phyloP scores from a whole-genome alignment of 2,329 filamentous ascomycete species.

The Emmonsiellopsis sp. region DNA sequence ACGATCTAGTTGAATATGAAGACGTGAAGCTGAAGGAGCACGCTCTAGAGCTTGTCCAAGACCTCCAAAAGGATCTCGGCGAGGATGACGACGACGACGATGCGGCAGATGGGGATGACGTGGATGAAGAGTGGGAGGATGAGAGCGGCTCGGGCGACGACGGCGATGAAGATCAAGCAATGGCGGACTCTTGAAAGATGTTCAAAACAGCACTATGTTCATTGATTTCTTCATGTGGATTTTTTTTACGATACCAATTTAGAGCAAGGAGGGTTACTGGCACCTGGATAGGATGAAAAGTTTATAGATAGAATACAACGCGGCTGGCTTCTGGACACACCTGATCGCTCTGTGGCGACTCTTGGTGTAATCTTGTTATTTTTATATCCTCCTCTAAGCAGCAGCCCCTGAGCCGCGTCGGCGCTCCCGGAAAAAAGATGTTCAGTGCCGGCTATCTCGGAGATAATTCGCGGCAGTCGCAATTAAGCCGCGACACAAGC shows the following conservation, averaged over 20 bases:
- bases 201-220: slow-evolving; percentile 15
- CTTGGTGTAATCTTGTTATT: too few species aligned
- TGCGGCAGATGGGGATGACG: slow-evolving; percentile 45
- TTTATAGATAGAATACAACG: neutral
- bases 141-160: slow-evolving; percentile 42
- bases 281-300: neutral
- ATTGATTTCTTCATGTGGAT: slow-evolving; percentile 1
- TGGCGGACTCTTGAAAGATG: slow-evolving; percentile 39
- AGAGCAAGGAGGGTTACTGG: neutral
- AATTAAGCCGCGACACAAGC: neutral
- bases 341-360: too few species aligned
- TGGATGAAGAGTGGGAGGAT: slow-evolving; percentile 42
- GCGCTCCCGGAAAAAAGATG: too few species aligned
- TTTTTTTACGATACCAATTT: slow-evolving; percentile 24
- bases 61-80: slow-evolving; percentile 56
- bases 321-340: neutral
- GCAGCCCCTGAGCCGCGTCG: too few species aligned
- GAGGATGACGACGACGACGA: slow-evolving; percentile 47
- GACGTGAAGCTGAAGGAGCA: slow-evolving; percentile 38
- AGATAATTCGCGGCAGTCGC: neutral
- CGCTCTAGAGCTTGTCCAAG: slow-evolving; percentile 34
- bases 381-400: too few species aligned
- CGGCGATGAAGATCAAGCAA: slow-evolving; percentile 40
- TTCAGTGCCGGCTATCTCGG: neutral
- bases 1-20: slow-evolving; percentile 65